Conservation (phyloP, 345 rosid species). For the Sapria himalayana region DNA sequence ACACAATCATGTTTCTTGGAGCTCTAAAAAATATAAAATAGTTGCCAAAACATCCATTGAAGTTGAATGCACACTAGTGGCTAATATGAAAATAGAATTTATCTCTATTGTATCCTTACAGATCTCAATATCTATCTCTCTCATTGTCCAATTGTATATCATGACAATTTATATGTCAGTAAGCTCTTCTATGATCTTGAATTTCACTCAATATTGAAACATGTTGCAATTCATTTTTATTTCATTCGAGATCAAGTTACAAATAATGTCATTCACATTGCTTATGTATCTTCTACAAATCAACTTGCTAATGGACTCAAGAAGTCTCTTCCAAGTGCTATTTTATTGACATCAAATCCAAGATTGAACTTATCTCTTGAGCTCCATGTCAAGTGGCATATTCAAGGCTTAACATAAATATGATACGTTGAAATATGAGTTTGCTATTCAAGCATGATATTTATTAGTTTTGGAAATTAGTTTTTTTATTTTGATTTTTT, state of each 20-base stretch:
- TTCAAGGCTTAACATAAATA: no score
- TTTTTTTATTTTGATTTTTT: no score
- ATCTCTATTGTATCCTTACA: neutral
- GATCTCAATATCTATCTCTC: neutral
- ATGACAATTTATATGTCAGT: neutral
- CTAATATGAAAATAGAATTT: neutral
- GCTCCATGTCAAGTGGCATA: no score
- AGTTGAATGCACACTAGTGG: neutral
- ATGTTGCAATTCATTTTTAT: neutral
- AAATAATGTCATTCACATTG: neutral
- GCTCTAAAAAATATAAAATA: neutral
- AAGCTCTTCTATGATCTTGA: neutral
- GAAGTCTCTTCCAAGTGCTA: no score
- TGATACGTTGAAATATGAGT: no score
- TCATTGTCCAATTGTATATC: neutral
- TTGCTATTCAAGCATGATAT: no score
- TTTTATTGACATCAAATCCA: no score
- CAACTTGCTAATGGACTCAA: neutral
- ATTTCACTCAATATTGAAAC: no score
- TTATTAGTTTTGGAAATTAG: no score
- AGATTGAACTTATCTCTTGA: no score
- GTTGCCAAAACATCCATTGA: neutral
- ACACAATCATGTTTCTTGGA: neutral
- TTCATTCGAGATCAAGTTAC: constrained; percentile 1
- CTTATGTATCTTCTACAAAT: neutral